Evolutionary conservation across 2,329 filamentous ascomycete species (phyloP).

Genomic region (Trematosphaeria pertusa): DNA sequence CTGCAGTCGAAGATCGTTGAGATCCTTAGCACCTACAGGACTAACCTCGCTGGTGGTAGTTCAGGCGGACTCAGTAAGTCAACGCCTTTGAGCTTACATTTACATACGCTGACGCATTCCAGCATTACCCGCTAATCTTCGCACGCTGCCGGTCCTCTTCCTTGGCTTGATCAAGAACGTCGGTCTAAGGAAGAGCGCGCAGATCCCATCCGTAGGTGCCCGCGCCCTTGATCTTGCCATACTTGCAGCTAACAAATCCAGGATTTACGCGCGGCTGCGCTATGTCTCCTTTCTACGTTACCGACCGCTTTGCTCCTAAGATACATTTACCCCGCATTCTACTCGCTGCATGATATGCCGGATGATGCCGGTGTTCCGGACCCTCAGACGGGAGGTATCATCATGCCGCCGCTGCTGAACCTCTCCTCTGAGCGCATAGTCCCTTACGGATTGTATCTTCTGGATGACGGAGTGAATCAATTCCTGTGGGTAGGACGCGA

Average conservation of each 20-base stretch:
- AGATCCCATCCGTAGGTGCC: slow-evolving; percentile 31
- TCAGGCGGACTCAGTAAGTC: slow-evolving; percentile 69
- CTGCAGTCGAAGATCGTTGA: slow-evolving; percentile 92
- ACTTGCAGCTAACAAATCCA: slow-evolving; percentile 2
- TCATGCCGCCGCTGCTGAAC: slow-evolving; percentile 83
- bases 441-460: slow-evolving; percentile 90
- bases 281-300: slow-evolving; percentile 92
- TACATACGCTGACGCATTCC: slow-evolving; percentile 54
- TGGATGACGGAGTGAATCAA: slow-evolving; percentile 96
- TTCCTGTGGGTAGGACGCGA: slow-evolving; percentile 97
- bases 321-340: slow-evolving; percentile 70
- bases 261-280: slow-evolving; percentile 89
- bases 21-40: slow-evolving; percentile 92
- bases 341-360: slow-evolving; percentile 76
- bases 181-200: slow-evolving; percentile 48
- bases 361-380: slow-evolving; percentile 89
- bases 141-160: slow-evolving; percentile 88
- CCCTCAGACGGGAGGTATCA: slow-evolving; percentile 83
- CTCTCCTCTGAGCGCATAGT: slow-evolving; percentile 87
- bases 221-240: not conserved
- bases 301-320: slow-evolving; percentile 89
- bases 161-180: slow-evolving; percentile 96
- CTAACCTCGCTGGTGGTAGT: slow-evolving; percentile 93
- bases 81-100: not conserved
- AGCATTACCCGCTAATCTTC: slow-evolving; percentile 76